Base-by-base conservation (phyloP, 1,284 basidiomycete genomes). In the Cutaneotrichosporon cyanovorans region DNA sequence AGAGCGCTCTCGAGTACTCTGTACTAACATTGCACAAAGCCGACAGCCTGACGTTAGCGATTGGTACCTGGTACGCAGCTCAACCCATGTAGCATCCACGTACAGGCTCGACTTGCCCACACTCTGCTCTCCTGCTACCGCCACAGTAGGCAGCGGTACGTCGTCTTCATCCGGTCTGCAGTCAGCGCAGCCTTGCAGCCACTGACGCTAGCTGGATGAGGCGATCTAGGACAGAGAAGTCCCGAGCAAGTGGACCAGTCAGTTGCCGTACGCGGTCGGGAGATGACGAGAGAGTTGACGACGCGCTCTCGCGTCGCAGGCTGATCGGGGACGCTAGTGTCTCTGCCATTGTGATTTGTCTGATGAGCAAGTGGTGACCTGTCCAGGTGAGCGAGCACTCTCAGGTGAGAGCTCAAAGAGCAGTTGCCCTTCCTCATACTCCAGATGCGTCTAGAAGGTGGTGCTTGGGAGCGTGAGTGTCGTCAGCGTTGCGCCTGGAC, bases 81-180 rank as follows among this genome's bases (percentile, higher is more conserved):
- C n/a, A n/a, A n/a, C n/a, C n/a, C n/a, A n/a, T n/a, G n/a, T n/a
- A 12, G 5, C 7, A 31, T 3, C 11, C 14, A 40, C 59, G 51
- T 21, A 64, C 59, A 57, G 48, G 38, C 55, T 59, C 14, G 53
- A 57, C 44, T 64, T 64, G 22, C 60, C 62, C 0, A 52, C 50
- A 18, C 48, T 56, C 45, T 64, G 60, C 4, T 34, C 55, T 5
- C 62, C 62, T 5, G 57, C 28, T 1, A 43, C 51, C 31, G 55
- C 57, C 12, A 62, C 50, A 21, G 53, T 38, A 2, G 48, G 48
- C 10, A 45, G 19, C 1, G 36, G 36, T 12, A 40, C 28, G 9
- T 39, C 37, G 31, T 19, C 37, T 3, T 45, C 36, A 11, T 45
- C 43, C 3, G 37, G 30, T 11, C 43, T 25, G 30, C 6, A 9